phyloP scores from a whole-genome alignment of 352 stramenopile genomes.

The Phytophthora melonis region DNA sequence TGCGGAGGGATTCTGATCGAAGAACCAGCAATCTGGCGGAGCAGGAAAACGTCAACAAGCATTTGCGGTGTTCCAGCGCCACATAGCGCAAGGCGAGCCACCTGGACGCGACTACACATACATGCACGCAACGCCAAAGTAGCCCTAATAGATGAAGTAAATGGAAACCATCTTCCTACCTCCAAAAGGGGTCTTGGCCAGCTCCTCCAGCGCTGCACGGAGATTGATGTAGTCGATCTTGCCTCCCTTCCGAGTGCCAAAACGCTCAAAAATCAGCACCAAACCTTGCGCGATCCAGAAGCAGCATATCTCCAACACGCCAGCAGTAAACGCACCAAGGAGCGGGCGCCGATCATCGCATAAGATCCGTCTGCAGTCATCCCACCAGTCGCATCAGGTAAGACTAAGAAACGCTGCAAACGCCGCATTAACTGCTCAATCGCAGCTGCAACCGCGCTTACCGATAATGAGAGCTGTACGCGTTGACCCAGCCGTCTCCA shows the following conservation, averaged over 20 bases:
- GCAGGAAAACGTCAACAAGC: slow-evolving; percentile 30
- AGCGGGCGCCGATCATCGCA: slow-evolving; percentile 65
- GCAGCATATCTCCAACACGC: not conserved
- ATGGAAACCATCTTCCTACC: slow-evolving; percentile 39
- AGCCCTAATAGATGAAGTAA: not conserved
- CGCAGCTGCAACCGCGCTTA: slow-evolving; percentile 17
- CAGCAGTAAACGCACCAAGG: slow-evolving; percentile 41
- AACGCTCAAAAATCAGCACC: slow-evolving; percentile 2
- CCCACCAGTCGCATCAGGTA: slow-evolving; percentile 8
- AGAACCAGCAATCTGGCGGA: slow-evolving; percentile 88
- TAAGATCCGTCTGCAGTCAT: slow-evolving; percentile 69
- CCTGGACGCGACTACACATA: slow-evolving; percentile 18
- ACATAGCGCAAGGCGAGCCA: not conserved
- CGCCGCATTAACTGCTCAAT: not conserved
- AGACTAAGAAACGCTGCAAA: slow-evolving; percentile 7
- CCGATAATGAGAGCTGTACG: slow-evolving; percentile 77
- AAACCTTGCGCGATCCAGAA: not conserved
- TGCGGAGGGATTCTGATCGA: slow-evolving; percentile 78
- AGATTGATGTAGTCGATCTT: slow-evolving; percentile 82
- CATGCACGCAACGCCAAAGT: slow-evolving; percentile 14
- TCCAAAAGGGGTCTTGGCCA: slow-evolving; percentile 53
- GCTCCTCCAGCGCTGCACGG: slow-evolving; percentile 61
- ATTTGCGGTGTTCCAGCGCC: slow-evolving; percentile 14
- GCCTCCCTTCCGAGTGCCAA: slow-evolving; percentile 42
- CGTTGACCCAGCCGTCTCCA: slow-evolving; percentile 21